Percentiles rank a stretch among this genome's conserved stretches.
Evolutionary conservation across 1,139 yeast genomes (phyloP).

Genomic region (Blastobotrys capitulatus): DNA sequence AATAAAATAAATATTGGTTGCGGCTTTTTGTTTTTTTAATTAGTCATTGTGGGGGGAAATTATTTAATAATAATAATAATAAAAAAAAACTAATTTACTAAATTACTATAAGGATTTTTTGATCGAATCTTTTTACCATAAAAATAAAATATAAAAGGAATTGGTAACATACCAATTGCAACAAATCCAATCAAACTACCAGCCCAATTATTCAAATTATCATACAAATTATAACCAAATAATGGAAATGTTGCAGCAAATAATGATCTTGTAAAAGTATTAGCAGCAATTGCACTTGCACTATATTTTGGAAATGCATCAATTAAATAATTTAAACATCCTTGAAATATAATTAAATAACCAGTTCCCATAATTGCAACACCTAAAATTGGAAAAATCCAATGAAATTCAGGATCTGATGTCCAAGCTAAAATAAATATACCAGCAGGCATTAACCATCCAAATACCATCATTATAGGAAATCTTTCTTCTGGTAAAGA

Average conservation of each 20-base stretch:
- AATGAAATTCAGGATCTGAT: constrained; percentile 48
- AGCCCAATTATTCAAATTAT: constrained; percentile 60
- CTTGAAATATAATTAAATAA: constrained; percentile 52
- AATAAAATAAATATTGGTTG: too few relatives aligned
- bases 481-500: constrained; percentile 58
- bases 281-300: constrained; percentile 81
- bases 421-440: constrained; percentile 80
- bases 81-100: constrained; percentile 15
- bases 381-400: constrained; percentile 70
- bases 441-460: constrained; percentile 56
- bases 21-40: too few relatives aligned
- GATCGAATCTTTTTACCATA: constrained; percentile 55
- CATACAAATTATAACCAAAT: constrained; percentile 56
- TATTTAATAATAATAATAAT: too few relatives aligned
- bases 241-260: constrained; percentile 76
- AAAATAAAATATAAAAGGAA: constrained; percentile 56
- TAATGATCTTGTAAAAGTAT: constrained; percentile 60
- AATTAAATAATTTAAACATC: constrained; percentile 54
- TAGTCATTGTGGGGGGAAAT: too few relatives aligned
- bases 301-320: constrained; percentile 58
- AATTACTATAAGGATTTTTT: constrained; percentile 42
- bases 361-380: constrained; percentile 60
- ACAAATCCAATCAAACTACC: constrained; percentile 51
- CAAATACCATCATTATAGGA: constrained; percentile 43
- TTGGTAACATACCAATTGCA: constrained; percentile 53